A percentile compares a stretch with the other conserved stretches of the same genome.
phyloP scores from a whole-genome alignment of 2,329 filamentous ascomycete species.

The Fusarium dlaminii region DNA sequence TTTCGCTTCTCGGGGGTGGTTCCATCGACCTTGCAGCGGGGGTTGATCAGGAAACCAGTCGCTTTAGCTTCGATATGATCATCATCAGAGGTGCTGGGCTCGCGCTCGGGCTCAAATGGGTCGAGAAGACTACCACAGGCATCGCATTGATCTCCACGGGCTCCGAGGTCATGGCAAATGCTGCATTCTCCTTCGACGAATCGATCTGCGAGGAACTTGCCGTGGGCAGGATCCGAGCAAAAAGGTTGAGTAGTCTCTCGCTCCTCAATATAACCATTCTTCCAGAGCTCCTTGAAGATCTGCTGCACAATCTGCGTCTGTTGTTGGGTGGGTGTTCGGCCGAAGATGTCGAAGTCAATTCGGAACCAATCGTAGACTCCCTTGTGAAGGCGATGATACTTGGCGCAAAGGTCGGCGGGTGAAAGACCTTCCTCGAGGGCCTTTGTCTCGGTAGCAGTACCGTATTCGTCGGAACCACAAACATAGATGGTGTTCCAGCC shows the following conservation, averaged over 20 bases:
- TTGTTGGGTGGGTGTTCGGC: constrained; percentile 85
- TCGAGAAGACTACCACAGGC: constrained; percentile 78
- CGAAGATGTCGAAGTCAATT: constrained; percentile 94
- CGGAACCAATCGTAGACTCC: constrained; percentile 97
- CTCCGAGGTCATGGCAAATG: constrained; percentile 76
- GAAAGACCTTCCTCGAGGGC: constrained; percentile 87
- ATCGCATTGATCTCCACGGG: constrained; percentile 79
- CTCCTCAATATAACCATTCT: constrained; percentile 90
- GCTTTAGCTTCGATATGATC: constrained; percentile 49
- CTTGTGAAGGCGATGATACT: constrained; percentile 90
- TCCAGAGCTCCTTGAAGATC: constrained; percentile 86
- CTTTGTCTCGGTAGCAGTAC: constrained; percentile 95
- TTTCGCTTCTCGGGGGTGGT: constrained; percentile 80
- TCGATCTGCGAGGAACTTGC: constrained; percentile 83
- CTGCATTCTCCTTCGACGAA: constrained; percentile 85
- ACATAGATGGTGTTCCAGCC: constrained; percentile 84
- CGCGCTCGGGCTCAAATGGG: constrained; percentile 67
- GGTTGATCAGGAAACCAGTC: constrained; percentile 74
- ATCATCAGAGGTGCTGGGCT: constrained; percentile 46
- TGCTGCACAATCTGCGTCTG: constrained; percentile 94
- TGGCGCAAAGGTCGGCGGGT: constrained; percentile 86
- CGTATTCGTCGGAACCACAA: constrained; percentile 92
- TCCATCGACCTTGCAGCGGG: constrained; percentile 90
- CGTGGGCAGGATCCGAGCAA: constrained; percentile 74
- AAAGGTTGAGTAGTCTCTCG: constrained; percentile 89